Conservation (phyloP, 2,329 filamentous ascomycete genomes). For the Monosporascus sp. region DNA sequence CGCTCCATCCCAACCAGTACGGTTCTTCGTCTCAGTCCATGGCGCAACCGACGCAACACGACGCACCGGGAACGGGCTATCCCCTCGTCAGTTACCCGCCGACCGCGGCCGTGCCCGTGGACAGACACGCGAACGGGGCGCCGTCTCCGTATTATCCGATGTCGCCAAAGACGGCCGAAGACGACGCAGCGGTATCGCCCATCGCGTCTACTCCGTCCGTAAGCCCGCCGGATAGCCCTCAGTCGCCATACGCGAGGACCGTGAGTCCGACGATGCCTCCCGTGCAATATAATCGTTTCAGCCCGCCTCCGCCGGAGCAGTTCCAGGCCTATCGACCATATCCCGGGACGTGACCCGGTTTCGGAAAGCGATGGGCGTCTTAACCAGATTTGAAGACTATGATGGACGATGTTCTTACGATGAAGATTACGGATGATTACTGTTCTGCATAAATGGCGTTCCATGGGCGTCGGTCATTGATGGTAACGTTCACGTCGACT, state of each 20-base stretch:
- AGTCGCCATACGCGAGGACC: not conserved
- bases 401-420: too few relatives aligned
- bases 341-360: not conserved
- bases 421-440: too few relatives aligned
- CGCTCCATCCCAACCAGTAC: conserved; percentile 4
- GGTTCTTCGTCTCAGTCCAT: conserved; percentile 8
- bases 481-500: too few relatives aligned
- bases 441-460: too few relatives aligned
- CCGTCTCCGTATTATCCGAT: conserved; percentile 1
- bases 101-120: conserved; percentile 4
- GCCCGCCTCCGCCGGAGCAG: not conserved
- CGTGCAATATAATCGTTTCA: not conserved
- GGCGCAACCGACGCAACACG: conserved; percentile 17
- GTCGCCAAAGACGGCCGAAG: not conserved
- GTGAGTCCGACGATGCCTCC: not conserved
- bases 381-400: too few relatives aligned
- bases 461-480: too few relatives aligned
- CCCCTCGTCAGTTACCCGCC: conserved; percentile 9
- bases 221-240: not conserved
- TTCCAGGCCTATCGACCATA: not conserved
- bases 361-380: too few relatives aligned
- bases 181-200: not conserved
- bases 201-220: not conserved
- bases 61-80: conserved; percentile 6
- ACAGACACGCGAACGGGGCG: conserved; percentile 4